Percentiles rank a stretch among this genome's conserved stretches.
These are phyloP conservation scores for Penicillium sp. DNA, from an alignment of 2,329 filamentous ascomycete species.

Conservation along the genomic window DNA sequence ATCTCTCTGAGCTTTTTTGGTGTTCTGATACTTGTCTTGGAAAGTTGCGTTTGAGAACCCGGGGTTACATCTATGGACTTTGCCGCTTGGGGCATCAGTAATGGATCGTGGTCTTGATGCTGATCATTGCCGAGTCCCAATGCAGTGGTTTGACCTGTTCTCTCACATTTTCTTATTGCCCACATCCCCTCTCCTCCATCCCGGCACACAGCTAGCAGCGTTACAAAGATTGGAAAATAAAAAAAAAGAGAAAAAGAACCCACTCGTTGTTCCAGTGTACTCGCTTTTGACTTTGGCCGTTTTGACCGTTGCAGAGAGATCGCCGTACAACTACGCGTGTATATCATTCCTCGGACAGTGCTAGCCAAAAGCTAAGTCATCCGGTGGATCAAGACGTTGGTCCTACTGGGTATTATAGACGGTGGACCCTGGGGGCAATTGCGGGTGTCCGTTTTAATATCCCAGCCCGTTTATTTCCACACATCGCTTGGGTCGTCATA, in stretches of 20 bases:
- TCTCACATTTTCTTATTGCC: not conserved
- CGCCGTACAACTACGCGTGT: slow-evolving; percentile 1
- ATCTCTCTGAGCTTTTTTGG: slow-evolving; percentile 5
- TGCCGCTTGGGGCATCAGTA: slow-evolving; percentile 5
- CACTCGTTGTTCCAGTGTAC: not conserved
- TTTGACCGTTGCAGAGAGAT: slow-evolving; percentile 17
- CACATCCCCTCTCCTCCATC: not conserved
- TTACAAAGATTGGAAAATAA: not conserved
- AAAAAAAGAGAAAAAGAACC: not conserved
- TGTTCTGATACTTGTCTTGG: slow-evolving; percentile 3
- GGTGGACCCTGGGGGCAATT: slow-evolving; percentile 18
- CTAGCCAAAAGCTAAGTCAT: not conserved
- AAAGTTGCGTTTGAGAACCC: slow-evolving; percentile 4
- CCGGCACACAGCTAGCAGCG: not conserved
- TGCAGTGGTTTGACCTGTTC: not conserved
- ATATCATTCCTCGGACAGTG: slow-evolving; percentile 1
- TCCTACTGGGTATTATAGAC: slow-evolving; percentile 4
- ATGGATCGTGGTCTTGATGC: slow-evolving; percentile 7
- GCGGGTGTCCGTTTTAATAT: slow-evolving; percentile 22
- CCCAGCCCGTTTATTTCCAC: slow-evolving; percentile 29
- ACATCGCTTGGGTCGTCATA: slow-evolving; percentile 20
- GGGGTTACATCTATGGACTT: slow-evolving; percentile 7
- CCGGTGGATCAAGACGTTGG: not conserved
- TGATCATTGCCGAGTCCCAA: slow-evolving; percentile 1
- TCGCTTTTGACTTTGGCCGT: slow-evolving; percentile 2